phyloP scores from a whole-genome alignment of 2,329 filamentous ascomycete genomes.

The Mariannaea elegans region DNA sequence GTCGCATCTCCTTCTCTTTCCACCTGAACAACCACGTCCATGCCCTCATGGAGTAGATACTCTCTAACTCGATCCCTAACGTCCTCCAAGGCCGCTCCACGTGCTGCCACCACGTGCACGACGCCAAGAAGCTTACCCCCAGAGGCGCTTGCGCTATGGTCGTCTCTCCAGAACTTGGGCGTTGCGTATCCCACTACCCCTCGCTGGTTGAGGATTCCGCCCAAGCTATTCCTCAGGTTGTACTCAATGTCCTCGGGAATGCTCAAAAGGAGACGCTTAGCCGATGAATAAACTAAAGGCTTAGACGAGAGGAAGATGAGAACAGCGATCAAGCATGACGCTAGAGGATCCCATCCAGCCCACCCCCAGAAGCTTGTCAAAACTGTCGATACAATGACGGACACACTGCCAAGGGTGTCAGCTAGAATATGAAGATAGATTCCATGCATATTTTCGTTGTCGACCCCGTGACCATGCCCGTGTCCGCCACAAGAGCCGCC shows the following conservation, averaged over 20 bases:
- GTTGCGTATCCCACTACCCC: slow-evolving; percentile 88
- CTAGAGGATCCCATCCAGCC: slow-evolving; percentile 93
- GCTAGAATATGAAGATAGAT: slow-evolving; percentile 96
- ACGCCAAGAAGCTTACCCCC: slow-evolving; percentile 75
- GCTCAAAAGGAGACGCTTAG: slow-evolving; percentile 82
- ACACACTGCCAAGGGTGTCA: slow-evolving; percentile 92
- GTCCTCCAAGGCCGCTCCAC: slow-evolving; percentile 79
- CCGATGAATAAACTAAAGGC: slow-evolving; percentile 86
- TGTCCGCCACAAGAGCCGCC: slow-evolving; percentile 51
- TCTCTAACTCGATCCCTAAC: slow-evolving; percentile 79
- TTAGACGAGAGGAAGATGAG: slow-evolving; percentile 93
- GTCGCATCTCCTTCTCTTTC: slow-evolving; percentile 80
- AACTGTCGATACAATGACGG: slow-evolving; percentile 90
- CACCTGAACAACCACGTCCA: slow-evolving; percentile 88
- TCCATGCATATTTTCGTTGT: slow-evolving; percentile 97
- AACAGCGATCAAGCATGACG: slow-evolving; percentile 91
- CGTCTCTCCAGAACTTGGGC: slow-evolving; percentile 93
- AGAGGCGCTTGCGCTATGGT: slow-evolving; percentile 58
- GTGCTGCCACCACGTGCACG: slow-evolving; percentile 83
- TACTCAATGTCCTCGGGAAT: slow-evolving; percentile 89
- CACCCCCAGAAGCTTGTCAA: slow-evolving; percentile 89
- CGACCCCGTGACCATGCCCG: slow-evolving; percentile 61
- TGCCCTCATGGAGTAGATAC: slow-evolving; percentile 74
- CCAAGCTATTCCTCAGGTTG: slow-evolving; percentile 83
- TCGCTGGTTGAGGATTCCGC: slow-evolving; percentile 81